Percentiles rank a stretch among this genome's conserved stretches.
phyloP scores from a whole-genome alignment of 2,329 filamentous ascomycete genomes.

The Clarireedia paspali region DNA sequence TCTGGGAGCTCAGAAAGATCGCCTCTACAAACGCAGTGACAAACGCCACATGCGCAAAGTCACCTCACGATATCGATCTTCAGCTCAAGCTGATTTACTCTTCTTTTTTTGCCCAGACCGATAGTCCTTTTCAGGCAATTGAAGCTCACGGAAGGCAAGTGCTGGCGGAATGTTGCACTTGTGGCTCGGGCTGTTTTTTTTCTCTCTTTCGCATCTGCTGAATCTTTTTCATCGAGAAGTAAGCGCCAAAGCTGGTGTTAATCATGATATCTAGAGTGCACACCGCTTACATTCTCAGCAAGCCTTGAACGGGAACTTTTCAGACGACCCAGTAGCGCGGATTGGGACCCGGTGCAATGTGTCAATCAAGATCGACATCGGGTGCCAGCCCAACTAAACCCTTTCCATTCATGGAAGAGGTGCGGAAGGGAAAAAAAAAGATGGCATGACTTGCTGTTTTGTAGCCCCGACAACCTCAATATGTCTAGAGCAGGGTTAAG shows the following conservation, averaged over 20 bases:
- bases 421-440: background rate
- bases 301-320: background rate
- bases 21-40: too few relatives aligned
- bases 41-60: constrained; percentile 1
- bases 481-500: background rate
- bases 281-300: constrained; percentile 3
- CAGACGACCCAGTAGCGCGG: constrained; percentile 17
- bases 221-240: background rate
- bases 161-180: background rate
- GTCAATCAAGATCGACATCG: constrained; percentile 17
- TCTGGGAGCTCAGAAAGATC: too few relatives aligned
- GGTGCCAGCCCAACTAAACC: constrained; percentile 7
- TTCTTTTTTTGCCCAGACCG: background rate
- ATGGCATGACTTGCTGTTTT: constrained; percentile 6
- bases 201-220: background rate
- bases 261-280: background rate
- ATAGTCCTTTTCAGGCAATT: background rate
- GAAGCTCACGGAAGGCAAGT: background rate
- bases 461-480: background rate
- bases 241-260: background rate
- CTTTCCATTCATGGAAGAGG: constrained; percentile 16
- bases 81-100: background rate
- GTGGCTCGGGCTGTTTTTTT: background rate
- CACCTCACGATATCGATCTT: too few relatives aligned
- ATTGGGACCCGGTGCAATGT: constrained; percentile 17